Base-by-base conservation (phyloP, 2,329 filamentous ascomycete species). In the Helotiales sp. region DNA sequence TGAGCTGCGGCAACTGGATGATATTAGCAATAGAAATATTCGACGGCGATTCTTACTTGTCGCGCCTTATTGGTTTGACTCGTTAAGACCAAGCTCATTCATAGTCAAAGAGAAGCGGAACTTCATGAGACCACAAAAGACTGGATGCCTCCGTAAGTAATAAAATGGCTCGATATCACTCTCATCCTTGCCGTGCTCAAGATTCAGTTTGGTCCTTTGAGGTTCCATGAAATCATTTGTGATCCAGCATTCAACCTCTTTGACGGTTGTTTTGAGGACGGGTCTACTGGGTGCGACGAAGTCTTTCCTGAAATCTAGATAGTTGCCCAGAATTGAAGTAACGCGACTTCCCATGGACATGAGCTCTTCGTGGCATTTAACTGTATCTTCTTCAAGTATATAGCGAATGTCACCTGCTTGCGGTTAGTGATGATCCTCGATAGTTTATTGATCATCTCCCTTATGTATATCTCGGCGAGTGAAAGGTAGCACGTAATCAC, bases 371-470 rank as follows among this genome's bases (percentile, higher is more conserved):
- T 61, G 59, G 46, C 55, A 55, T 27, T 40, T 33, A 2, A 27
- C 25, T 1, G 63, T 60, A 6, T 63, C 52, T 7, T 62, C 48
- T n/a, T 72, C 71, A 22, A 72, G 54, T 30, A 70, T 70, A 34
- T 66, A 64, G 1, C 70, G 71, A 29, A 73, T 70, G 29, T 73
- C 69, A 8, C 36, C 36, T 40, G 17, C 6, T 9, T 22, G 2
- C n/a, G 2, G 36, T 40, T 9, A 40, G 36, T 19, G 10, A 3
- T 5, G n/a, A 40, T 38, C n/a, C 34, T n/a, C 8, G 15, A 17
- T n/a, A 38, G 15, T 3, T n/a, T 38, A n/a, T 12, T 38, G 7
- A 3, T 3, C 34, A n/a, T 38, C 12, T n/a, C 19, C 34, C 2
- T n/a, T n/a, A 38, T n/a, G 7, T 17, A 17, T n/a, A 13, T 2